A percentile compares a stretch with the other conserved stretches of the same genome.
Conservation (phyloP, 2,329 filamentous ascomycete genomes). For the Pezicula carpinea region DNA sequence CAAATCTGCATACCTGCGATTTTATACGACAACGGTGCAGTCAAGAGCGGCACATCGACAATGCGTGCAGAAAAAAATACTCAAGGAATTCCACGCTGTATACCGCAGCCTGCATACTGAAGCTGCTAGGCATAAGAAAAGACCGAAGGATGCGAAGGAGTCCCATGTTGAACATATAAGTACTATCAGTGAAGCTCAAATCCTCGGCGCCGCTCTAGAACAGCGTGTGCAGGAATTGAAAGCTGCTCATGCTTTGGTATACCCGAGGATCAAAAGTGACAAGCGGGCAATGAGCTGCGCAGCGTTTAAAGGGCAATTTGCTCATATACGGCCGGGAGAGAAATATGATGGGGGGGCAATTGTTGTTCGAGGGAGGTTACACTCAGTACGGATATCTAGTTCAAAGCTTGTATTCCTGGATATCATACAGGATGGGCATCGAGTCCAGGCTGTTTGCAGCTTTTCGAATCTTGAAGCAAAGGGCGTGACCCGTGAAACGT, state of each 20-base stretch:
- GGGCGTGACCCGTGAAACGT: conserved; percentile 35
- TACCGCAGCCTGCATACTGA: background rate
- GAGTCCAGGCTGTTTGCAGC: conserved; percentile 74
- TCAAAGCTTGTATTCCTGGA: conserved; percentile 82
- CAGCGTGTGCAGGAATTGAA: conserved; percentile 51
- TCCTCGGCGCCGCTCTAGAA: conserved; percentile 22
- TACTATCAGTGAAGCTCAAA: background rate
- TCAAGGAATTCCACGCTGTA: background rate
- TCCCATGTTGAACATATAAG: background rate
- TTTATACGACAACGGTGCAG: conserved; percentile 34
- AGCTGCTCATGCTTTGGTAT: conserved; percentile 44
- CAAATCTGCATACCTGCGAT: conserved; percentile 40
- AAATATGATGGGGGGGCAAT: conserved; percentile 10
- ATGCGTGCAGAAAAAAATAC: conserved; percentile 1
- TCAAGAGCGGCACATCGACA: conserved; percentile 2
- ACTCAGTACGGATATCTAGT: conserved; percentile 65
- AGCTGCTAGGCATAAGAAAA: background rate
- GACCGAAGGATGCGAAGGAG: background rate
- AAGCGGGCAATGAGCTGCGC: conserved; percentile 29
- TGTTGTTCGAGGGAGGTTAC: conserved; percentile 60
- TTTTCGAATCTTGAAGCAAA: conserved; percentile 41
- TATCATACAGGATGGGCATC: conserved; percentile 66
- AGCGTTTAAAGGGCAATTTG: conserved; percentile 27
- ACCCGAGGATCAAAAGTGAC: conserved; percentile 44
- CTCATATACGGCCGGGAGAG: conserved; percentile 30